Evolutionary conservation across 176 grass and related monocot genomes (phyloP).

Genomic region (Calamus simplicifolius): DNA sequence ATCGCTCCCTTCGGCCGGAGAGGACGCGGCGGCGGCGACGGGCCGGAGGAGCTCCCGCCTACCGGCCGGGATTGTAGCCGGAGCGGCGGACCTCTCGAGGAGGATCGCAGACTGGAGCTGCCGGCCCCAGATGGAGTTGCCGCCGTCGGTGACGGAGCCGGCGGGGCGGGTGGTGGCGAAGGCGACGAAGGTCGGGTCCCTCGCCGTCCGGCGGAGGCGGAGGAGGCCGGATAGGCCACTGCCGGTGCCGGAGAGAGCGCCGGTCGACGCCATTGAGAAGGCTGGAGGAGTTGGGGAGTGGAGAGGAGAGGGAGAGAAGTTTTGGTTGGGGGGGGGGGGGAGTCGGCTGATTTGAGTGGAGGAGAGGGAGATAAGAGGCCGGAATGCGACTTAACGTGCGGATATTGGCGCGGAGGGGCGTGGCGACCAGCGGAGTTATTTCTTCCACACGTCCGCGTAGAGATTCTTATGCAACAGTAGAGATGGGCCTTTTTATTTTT

Average conservation of each 20-base stretch:
- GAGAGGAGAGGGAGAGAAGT: neutral
- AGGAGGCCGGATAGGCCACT: slow-evolving; percentile 48
- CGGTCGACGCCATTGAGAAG: slow-evolving; percentile 44
- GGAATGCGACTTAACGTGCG: no score
- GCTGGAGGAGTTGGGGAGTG: no score
- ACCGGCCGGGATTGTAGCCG: neutral
- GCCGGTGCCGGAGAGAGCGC: neutral
- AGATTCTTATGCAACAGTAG: no score
- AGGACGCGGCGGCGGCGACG: slow-evolving; percentile 43
- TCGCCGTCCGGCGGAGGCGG: slow-evolving; percentile 26
- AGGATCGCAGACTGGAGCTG: slow-evolving; percentile 61
- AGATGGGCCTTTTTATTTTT: no score
- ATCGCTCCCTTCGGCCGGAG: slow-evolving; percentile 40
- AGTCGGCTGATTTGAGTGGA: slow-evolving; percentile 23
- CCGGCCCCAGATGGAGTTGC: slow-evolving; percentile 53
- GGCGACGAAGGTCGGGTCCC: slow-evolving; percentile 2
- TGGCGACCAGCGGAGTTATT: no score
- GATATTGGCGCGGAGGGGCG: no score
- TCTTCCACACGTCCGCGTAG: no score
- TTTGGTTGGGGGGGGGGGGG: neutral
- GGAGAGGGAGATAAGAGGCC: neutral
- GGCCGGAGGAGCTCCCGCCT: slow-evolving; percentile 22
- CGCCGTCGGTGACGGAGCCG: slow-evolving; percentile 36
- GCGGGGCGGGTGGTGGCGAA: slow-evolving; percentile 17
- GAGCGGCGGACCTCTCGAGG: slow-evolving; percentile 4